Evolutionary conservation across 371 early-diverging fungal genomes (phyloP), one percentile per base, ranked within the genome.

Genomic region (Mortierella sp.): DNA sequence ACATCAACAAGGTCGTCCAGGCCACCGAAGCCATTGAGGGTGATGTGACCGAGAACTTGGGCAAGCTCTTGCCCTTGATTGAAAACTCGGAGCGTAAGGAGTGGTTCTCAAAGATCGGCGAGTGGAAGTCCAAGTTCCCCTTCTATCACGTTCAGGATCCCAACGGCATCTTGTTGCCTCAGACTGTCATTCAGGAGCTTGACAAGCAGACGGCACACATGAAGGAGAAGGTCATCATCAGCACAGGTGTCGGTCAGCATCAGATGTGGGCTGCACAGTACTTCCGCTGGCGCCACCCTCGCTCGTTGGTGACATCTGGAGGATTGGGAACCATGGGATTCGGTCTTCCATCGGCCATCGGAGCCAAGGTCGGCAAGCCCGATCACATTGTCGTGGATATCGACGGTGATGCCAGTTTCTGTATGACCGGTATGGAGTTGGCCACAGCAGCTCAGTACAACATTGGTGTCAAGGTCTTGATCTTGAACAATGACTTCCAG

Each of bases 261-360:
- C 97, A 98, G 79, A 98, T 98, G 98, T 98, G 96, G 95, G 91
- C 97, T 19, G 93, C 92, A 27, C 94, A 93, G 81, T 88, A 84
- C 68, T 90, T 82, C 71, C 84, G 96, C 63, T 97, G 96, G 96
- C 86, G 93, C 57, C 74, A 90, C 39, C 98, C 98, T 28, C 92
- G 94, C 63, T 83, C 92, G 7, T 88, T 95, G 63, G 90, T 98
- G 59, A 90, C 96, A 9, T 96, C 97, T 1, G 98, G 98, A 60
- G 98, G 97, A 52, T 88, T 98, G 19, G 98, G 98, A 40, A 98
- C 98, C 24, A 97, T 98, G 97, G 98, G 98, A 31, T 97, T 88
- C 73, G 98, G 98, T 73, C 86, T 96, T 14, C 97, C 97, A 10
- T 81, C 96, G 7, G 95, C 97, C 28, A 95, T 97, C 71, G 98